A percentile compares a stretch with the other conserved stretches of the same genome.
These are phyloP conservation scores for Chaetothyriales sp. DNA, from an alignment of 2,329 filamentous ascomycete species.

Conservation along the genomic window DNA sequence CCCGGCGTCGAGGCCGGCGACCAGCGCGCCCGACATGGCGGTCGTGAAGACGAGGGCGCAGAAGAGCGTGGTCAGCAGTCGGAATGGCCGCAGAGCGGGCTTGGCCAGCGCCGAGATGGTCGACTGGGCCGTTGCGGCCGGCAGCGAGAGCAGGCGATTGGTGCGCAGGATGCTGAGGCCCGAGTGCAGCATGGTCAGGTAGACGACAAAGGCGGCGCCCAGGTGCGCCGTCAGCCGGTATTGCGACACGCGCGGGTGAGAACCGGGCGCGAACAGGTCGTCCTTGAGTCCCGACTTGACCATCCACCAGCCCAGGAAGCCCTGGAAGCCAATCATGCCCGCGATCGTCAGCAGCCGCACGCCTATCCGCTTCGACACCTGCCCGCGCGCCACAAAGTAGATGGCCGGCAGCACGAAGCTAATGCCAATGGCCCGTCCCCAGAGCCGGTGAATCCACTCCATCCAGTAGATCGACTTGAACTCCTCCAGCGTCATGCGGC, in stretches of 20 bases:
- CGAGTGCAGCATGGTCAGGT: conserved; percentile 85
- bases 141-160: conserved; percentile 45
- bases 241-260: conserved; percentile 83
- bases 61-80: conserved; percentile 56
- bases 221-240: conserved; percentile 86
- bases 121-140: conserved; percentile 48
- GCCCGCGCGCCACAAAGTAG: conserved; percentile 72
- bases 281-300: conserved; percentile 92
- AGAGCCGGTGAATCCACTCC: conserved; percentile 94
- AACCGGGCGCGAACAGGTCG: conserved; percentile 82
- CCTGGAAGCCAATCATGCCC: conserved; percentile 83
- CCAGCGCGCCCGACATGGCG: conserved; percentile 83
- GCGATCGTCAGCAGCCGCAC: conserved; percentile 68
- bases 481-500: conserved; percentile 79
- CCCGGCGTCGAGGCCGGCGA: conserved; percentile 88
- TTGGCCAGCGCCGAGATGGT: conserved; percentile 49
- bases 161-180: conserved; percentile 73
- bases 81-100: conserved; percentile 59
- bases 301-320: conserved; percentile 98
- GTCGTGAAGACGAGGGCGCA: conserved; percentile 70
- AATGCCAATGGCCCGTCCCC: conserved; percentile 83
- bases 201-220: conserved; percentile 80
- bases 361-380: conserved; percentile 67
- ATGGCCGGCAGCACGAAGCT: conserved; percentile 76
- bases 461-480: conserved; percentile 99